phyloP scores from a whole-genome alignment of 2,329 filamentous ascomycete species.

The Sordariomycetes sp. region DNA sequence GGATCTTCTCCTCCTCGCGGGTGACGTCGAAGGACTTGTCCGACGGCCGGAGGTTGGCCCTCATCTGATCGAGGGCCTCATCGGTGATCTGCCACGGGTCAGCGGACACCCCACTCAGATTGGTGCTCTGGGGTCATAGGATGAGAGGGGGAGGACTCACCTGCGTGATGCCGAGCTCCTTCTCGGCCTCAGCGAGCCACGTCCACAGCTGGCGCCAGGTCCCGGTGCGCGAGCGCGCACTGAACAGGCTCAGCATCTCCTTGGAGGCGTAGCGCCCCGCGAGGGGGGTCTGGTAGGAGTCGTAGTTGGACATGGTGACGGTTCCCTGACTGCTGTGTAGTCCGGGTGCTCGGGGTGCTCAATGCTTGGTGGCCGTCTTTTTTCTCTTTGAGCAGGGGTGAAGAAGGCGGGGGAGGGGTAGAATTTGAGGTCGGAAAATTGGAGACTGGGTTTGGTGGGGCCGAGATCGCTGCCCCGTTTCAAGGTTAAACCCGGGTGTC shows the following conservation, averaged over 20 bases:
- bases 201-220: constrained; percentile 83
- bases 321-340: not conserved
- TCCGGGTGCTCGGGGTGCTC: too few relatives aligned
- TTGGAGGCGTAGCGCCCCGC: constrained; percentile 58
- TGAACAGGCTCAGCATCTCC: constrained; percentile 73
- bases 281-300: constrained; percentile 49
- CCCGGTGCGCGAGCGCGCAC: constrained; percentile 57
- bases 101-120: too few relatives aligned
- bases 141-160: too few relatives aligned
- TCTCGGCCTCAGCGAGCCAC: constrained; percentile 68
- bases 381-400: too few relatives aligned
- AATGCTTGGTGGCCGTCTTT: too few relatives aligned
- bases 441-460: too few relatives aligned
- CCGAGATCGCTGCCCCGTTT: too few relatives aligned
- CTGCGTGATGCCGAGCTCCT: constrained; percentile 54
- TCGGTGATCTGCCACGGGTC: constrained; percentile 38
- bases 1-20: constrained; percentile 60
- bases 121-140: too few relatives aligned
- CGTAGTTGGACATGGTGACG: constrained; percentile 10
- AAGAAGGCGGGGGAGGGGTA: too few relatives aligned
- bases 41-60: constrained; percentile 57
- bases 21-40: constrained; percentile 68
- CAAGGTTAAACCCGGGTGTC: too few relatives aligned
- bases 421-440: too few relatives aligned
- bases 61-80: constrained; percentile 67